Evolutionary conservation across 768 basidiomycete genomes (phyloP), one percentile per base, ranked within the genome.

Genomic region (Lactifluus subvellereus): DNA sequence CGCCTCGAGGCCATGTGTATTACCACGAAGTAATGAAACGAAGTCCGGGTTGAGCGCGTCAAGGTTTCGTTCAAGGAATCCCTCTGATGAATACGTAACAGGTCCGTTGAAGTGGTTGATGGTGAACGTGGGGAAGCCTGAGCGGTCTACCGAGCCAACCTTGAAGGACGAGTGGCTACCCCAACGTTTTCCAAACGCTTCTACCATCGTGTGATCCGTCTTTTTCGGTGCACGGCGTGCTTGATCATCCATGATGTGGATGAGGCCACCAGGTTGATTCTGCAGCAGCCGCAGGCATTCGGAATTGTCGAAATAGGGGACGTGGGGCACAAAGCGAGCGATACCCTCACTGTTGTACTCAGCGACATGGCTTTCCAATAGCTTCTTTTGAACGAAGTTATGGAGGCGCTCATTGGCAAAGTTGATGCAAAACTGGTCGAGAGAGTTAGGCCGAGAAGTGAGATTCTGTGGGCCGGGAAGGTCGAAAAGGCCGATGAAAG

Each of bases 171-270:
- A 82, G 71, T 98, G 95, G 68, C 92, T 96, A 6, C 86, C 91
- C 92, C 94, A 98, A 1, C 96, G 84, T 74, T 98, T 98, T 52
- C 83, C 79, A 71, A 98, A 93, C 0, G 95, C 92, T 69, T 97
- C 94, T 9, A 95, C 84, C 93, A 98, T 97, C 0, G 89, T 91
- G 58, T 88, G 83, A 69, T 96, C 93, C 2, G 88, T 95, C 83
- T 95, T 94, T 76, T 94, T 95, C 62, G 85, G 87, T 60, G 83
- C 82, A 43, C 90, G 81, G 13, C 89, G 82, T 1, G 94, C 90
- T 74, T 97, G 94, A 71, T 98, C 96, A 71, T 98, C 95, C 89
- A 98, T 92, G 74, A 98, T 98, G 70, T 96, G 93, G 57, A 98
- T 86, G 37, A 99, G 78, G 2, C 97, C 97, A 10, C 94, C 95